These are phyloP conservation scores for Teratosphaeria gauchensis DNA, from an alignment of 2,329 filamentous ascomycete species.

Conservation along the genomic window DNA sequence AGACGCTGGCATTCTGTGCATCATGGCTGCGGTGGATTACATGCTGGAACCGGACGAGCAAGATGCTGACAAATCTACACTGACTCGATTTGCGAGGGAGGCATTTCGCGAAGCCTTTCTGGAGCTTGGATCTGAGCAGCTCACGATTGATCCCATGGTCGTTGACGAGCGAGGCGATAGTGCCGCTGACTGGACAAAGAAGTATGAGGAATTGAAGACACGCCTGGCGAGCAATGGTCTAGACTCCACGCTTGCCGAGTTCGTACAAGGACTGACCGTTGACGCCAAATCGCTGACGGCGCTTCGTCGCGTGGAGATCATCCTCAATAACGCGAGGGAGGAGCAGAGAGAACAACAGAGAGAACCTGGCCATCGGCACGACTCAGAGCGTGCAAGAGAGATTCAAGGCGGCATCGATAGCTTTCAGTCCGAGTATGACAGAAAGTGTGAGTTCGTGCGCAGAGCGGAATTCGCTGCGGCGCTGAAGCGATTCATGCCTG, in stretches of 20 bases:
- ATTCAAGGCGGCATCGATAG: not conserved
- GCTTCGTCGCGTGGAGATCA: not conserved
- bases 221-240: not conserved
- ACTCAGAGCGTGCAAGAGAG: not conserved
- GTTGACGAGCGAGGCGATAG: not conserved
- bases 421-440: not conserved
- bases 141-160: not conserved
- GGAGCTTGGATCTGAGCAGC: not conserved
- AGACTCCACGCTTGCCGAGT: not conserved
- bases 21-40: not conserved
- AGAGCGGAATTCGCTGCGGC: not conserved
- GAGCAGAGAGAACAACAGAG: not conserved
- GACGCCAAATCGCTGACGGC: not conserved
- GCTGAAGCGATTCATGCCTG: not conserved
- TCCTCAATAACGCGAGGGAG: not conserved
- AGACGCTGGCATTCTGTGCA: not conserved
- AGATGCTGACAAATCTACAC: not conserved
- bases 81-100: not conserved
- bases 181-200: not conserved
- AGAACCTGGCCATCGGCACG: not conserved
- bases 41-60: not conserved
- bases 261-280: not conserved
- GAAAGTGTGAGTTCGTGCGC: not conserved
- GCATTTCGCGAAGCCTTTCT: not conserved
- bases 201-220: not conserved